These are phyloP conservation scores for Vachellia collinsii DNA, from an alignment of 306 rosid genomes.

Conservation along the genomic window DNA sequence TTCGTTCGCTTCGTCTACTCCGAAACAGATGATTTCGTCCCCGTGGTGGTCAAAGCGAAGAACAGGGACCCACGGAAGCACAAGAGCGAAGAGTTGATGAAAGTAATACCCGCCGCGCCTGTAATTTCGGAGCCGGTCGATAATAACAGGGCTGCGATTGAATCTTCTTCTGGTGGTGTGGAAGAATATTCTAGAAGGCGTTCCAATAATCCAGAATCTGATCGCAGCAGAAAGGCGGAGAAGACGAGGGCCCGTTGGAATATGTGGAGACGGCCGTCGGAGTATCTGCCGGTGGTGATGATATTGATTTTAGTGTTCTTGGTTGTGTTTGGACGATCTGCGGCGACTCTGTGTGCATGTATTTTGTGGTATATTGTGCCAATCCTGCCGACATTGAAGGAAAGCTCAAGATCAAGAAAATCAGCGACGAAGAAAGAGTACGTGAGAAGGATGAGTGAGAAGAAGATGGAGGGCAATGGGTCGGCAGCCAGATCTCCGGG, in stretches of 20 bases:
- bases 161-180: slow-evolving; percentile 12
- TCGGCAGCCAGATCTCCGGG: slow-evolving; percentile 32
- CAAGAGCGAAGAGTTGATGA: slow-evolving; percentile 38
- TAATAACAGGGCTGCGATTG: slow-evolving; percentile 23
- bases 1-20: slow-evolving; percentile 69
- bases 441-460: slow-evolving; percentile 43
- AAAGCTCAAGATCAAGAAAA: slow-evolving; percentile 35
- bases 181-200: slow-evolving; percentile 32
- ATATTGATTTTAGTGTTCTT: slow-evolving; percentile 66
- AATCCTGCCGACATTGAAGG: slow-evolving; percentile 54
- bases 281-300: slow-evolving; percentile 56
- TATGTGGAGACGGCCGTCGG: slow-evolving; percentile 53
- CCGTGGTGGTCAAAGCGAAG: slow-evolving; percentile 74
- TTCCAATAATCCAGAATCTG: slow-evolving; percentile 10
- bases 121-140: slow-evolving; percentile 19
- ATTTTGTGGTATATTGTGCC: slow-evolving; percentile 77
- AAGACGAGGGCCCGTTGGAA: slow-evolving; percentile 27
- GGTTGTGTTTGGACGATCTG: slow-evolving; percentile 68
- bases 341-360: slow-evolving; percentile 66
- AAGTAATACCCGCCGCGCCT: slow-evolving; percentile 24
- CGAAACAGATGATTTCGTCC: slow-evolving; percentile 64
- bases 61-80: slow-evolving; percentile 44
- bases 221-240: not conserved
- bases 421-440: slow-evolving; percentile 45
- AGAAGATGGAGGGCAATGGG: slow-evolving; percentile 28